Percentiles rank a stretch among this genome's conserved stretches.
These are phyloP conservation scores for Globisporangium megalacanthum DNA, from an alignment of 352 stramenopile genomes.

Conservation along the genomic window DNA sequence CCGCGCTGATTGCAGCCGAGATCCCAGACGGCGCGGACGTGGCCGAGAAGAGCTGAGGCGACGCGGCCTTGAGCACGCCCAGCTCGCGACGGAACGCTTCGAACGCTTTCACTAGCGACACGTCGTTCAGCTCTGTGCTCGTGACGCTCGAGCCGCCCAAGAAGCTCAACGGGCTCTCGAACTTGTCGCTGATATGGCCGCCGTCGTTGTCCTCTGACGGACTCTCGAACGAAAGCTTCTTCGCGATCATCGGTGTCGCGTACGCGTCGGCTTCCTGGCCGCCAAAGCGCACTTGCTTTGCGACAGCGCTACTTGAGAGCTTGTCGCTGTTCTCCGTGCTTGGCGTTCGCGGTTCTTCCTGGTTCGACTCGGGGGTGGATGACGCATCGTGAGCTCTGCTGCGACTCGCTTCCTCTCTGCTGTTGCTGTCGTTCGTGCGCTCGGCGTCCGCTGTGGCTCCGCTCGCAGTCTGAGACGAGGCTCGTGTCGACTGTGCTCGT, in stretches of 20 bases:
- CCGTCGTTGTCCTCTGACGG: constrained; percentile 42
- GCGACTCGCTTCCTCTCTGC: background rate
- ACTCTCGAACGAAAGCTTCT: constrained; percentile 58
- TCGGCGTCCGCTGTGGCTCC: background rate
- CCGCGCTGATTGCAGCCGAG: constrained; percentile 10
- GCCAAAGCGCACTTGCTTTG: constrained; percentile 55
- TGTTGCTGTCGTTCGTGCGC: background rate
- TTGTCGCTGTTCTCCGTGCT: constrained; percentile 52
- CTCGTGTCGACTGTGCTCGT: background rate
- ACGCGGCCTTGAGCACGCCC: constrained; percentile 9
- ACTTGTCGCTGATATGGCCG: constrained; percentile 4
- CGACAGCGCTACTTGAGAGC: constrained; percentile 18
- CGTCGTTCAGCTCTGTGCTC: constrained; percentile 49
- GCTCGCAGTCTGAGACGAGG: background rate
- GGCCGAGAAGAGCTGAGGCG: constrained; percentile 3
- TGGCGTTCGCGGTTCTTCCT: constrained; percentile 19
- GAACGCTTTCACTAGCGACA: constrained; percentile 51
- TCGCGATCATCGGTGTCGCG: constrained; percentile 48
- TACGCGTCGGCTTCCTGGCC: constrained; percentile 23
- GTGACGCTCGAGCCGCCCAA: constrained; percentile 43
- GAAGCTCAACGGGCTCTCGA: constrained; percentile 37
- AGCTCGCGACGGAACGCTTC: constrained; percentile 36
- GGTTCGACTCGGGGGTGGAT: background rate
- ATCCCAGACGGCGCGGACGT: background rate
- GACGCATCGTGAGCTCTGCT: background rate